These are phyloP conservation scores for Cystobasidiopsis lactophilus DNA, from an alignment of 768 basidiomycete genomes.

Conservation along the genomic window DNA sequence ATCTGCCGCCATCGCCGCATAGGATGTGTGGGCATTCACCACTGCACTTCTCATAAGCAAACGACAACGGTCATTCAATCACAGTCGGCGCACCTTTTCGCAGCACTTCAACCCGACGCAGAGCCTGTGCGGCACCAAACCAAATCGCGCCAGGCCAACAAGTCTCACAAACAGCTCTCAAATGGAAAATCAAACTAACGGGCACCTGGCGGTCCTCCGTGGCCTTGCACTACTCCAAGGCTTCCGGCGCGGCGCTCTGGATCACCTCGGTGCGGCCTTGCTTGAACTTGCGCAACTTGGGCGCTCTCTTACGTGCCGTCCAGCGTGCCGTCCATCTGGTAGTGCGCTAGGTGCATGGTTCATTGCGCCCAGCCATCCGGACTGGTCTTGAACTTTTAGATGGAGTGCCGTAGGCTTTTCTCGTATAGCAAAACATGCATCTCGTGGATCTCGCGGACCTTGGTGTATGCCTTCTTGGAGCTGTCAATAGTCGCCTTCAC, in stretches of 20 bases:
- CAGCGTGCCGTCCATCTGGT: slow-evolving; percentile 37
- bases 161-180: too few species aligned
- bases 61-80: too few species aligned
- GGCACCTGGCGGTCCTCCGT: slow-evolving; percentile 43
- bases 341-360: slow-evolving; percentile 85
- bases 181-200: too few species aligned
- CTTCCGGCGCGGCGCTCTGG: slow-evolving; percentile 58
- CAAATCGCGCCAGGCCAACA: too few species aligned
- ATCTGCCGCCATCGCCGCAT: slow-evolving; percentile 74
- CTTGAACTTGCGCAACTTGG: slow-evolving; percentile 79
- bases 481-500: too few species aligned
- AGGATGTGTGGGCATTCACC: slow-evolving; percentile 59
- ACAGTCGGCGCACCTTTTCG: neutral
- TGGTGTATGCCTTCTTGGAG: too few species aligned
- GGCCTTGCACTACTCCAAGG: slow-evolving; percentile 64
- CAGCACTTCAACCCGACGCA: neutral
- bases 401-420: too few species aligned
- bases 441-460: too few species aligned
- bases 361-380: slow-evolving; percentile 62
- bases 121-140: too few species aligned
- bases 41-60: slow-evolving; percentile 31
- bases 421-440: too few species aligned
- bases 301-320: slow-evolving; percentile 55
- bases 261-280: slow-evolving; percentile 89
- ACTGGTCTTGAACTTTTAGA: slow-evolving; percentile 34